Base-by-base conservation (phyloP, 1,284 basidiomycete species). In the Papiliotrema nemorosa region DNA sequence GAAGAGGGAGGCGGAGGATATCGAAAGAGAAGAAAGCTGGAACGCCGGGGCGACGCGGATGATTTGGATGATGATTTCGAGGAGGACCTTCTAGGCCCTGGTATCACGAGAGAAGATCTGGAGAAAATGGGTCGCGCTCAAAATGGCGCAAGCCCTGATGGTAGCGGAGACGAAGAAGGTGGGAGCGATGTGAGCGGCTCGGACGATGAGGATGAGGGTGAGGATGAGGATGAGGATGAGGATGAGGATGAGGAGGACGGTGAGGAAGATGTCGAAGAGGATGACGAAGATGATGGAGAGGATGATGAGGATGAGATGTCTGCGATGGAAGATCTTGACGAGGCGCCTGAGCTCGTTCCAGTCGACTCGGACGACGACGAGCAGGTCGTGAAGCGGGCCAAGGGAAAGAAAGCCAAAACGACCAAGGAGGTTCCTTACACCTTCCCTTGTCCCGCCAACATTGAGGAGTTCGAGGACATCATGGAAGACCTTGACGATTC, bases 11-110 rank as follows among this genome's bases (percentile, higher is more conserved):
- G 43, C 14, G 55, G 42, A 24, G 42, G 57, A 18, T 54, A 62
- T 21, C 71, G 63, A 40, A 68, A 70, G 29, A 63, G 61, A 52
- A 70, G 67, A 58, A 66, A 72, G 72, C 60, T 77, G 76, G 61
- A 78, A 64, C 78, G 69, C 80, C 58, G 82, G 82, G 65, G 81
- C 0, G 73, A 79, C 51, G 80, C 75, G 7, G 94, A 97, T 72
- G 94, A 97, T 69, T 76, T 97, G 38, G 93, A 93, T 14, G 93
- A 97, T 66, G 93, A 97, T 72, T 94, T 91, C 53, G 63, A 64
- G 20, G 66, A 72, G 18, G 68, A 70, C 5, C 65, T 63, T 47
- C 62, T 64, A 81, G 86, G 49, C 61, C 76, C 58, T 80, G 85
- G 45, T 64, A 84, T 59, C 75, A 75, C 47, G 62, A 50, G 75